Percentiles rank a stretch among this genome's conserved stretches.
Conservation (phyloP, 768 basidiomycete genomes). For the Dentipellis fragilis region DNA sequence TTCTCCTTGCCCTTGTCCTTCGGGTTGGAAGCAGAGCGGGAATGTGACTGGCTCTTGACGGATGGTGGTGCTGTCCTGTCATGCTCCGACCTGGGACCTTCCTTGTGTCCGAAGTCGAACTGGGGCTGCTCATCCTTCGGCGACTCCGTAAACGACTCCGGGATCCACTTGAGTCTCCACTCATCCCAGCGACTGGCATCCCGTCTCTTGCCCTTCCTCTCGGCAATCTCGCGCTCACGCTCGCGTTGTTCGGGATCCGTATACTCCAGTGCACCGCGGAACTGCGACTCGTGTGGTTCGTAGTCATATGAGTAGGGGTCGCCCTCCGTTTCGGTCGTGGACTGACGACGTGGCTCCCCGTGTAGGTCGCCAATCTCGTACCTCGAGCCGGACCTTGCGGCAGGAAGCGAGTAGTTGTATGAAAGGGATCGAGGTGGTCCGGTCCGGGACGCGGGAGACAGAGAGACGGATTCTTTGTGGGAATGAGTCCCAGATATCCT, state of each 20-base stretch:
- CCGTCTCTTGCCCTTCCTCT: slow-evolving; percentile 46
- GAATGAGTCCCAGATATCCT: not conserved
- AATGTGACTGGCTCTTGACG: not conserved
- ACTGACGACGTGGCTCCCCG: slow-evolving; percentile 20
- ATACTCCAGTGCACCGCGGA: slow-evolving; percentile 55
- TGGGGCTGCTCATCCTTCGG: not conserved
- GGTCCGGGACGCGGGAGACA: slow-evolving; percentile 54
- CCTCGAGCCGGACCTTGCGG: slow-evolving; percentile 15
- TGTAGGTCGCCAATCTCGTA: slow-evolving; percentile 20
- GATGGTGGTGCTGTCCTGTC: not conserved
- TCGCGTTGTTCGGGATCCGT: slow-evolving; percentile 24
- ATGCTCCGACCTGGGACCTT: not conserved
- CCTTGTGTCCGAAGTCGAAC: not conserved
- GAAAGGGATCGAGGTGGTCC: slow-evolving; percentile 70
- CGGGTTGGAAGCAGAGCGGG: not conserved
- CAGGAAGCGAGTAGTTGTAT: slow-evolving; percentile 38
- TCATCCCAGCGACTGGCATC: slow-evolving; percentile 29
- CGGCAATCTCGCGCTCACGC: slow-evolving; percentile 29
- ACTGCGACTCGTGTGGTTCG: slow-evolving; percentile 30
- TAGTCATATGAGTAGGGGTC: slow-evolving; percentile 22
- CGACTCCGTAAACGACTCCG: slow-evolving; percentile 30
- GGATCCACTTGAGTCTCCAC: slow-evolving; percentile 42
- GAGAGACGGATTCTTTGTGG: not conserved
- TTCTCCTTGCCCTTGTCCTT: slow-evolving; percentile 6
- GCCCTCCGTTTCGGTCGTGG: slow-evolving; percentile 22